A percentile compares a stretch with the other conserved stretches of the same genome.
Conservation (phyloP, 352 stramenopile species). For the Globisporangium acanthophoron region DNA sequence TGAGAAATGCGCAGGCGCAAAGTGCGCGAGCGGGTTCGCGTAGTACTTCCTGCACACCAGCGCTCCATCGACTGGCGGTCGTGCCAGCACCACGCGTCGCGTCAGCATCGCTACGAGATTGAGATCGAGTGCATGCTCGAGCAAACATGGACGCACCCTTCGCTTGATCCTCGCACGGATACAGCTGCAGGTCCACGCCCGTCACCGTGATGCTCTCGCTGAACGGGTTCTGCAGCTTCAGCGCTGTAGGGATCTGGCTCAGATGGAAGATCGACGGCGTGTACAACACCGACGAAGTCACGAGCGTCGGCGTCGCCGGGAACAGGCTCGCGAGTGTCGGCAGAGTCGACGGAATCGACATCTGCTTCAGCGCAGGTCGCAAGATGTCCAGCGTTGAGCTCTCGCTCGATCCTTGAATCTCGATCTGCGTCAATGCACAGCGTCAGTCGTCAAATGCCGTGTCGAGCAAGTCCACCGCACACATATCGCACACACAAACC, state of each 20-base stretch:
- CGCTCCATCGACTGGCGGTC: slow-evolving; percentile 22
- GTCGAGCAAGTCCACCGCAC: too few relatives aligned
- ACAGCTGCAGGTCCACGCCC: slow-evolving; percentile 59
- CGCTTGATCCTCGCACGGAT: slow-evolving; percentile 64
- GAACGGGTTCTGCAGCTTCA: slow-evolving; percentile 79
- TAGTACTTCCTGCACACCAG: slow-evolving; percentile 76
- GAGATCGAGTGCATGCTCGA: slow-evolving; percentile 15
- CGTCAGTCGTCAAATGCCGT: neutral
- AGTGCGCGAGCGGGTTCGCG: slow-evolving; percentile 48
- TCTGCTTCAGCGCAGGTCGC: slow-evolving; percentile 41
- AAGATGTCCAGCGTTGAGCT: slow-evolving; percentile 62
- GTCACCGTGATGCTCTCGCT: slow-evolving; percentile 72
- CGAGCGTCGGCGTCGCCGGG: slow-evolving; percentile 56
- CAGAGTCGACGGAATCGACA: slow-evolving; percentile 56
- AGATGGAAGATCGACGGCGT: slow-evolving; percentile 69
- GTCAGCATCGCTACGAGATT: too few relatives aligned
- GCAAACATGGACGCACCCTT: slow-evolving; percentile 24
- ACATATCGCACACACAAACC: slow-evolving; percentile 24
- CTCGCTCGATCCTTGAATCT: slow-evolving; percentile 44
- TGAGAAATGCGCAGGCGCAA: slow-evolving; percentile 52
- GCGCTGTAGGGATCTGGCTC: slow-evolving; percentile 56
- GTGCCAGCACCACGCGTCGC: neutral
- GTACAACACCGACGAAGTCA: slow-evolving; percentile 73
- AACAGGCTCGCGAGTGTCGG: slow-evolving; percentile 63
- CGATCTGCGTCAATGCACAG: slow-evolving; percentile 32